Conservation (phyloP, 163 green algal genomes). For the Botryococcus braunii region DNA sequence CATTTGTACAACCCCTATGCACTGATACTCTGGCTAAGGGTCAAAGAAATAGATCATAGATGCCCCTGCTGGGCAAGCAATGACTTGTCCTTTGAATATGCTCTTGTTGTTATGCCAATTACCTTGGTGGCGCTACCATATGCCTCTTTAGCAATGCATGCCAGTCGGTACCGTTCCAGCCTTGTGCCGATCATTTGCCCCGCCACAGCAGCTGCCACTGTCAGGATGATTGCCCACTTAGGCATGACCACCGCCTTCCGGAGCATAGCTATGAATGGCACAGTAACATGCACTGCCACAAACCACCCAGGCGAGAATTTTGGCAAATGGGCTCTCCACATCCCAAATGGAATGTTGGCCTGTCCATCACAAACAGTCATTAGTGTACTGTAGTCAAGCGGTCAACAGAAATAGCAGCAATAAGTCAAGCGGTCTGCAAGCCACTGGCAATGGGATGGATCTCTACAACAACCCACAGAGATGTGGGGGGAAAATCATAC, state of each 20-base stretch:
- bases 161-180: slow-evolving; percentile 38
- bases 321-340: slow-evolving; percentile 69
- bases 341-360: slow-evolving; percentile 82
- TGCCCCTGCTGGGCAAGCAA: too few relatives aligned
- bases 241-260: slow-evolving; percentile 91
- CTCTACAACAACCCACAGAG: neutral
- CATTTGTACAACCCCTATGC: too few relatives aligned
- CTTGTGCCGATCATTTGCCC: slow-evolving; percentile 61
- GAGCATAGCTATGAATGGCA: slow-evolving; percentile 88
- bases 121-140: too few relatives aligned
- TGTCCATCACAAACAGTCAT: too few relatives aligned
- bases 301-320: slow-evolving; percentile 93
- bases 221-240: slow-evolving; percentile 81
- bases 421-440: neutral
- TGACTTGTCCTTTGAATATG: too few relatives aligned
- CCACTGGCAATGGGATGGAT: neutral
- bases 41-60: too few relatives aligned
- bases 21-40: too few relatives aligned
- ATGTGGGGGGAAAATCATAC: neutral
- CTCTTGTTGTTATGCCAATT: too few relatives aligned
- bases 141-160: neutral
- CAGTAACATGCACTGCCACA: slow-evolving; percentile 83
- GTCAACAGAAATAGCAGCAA: slow-evolving; percentile 46
- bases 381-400: too few relatives aligned
- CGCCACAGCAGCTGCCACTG: slow-evolving; percentile 64